phyloP scores from a whole-genome alignment of 441 rosid species.

The Adansonia grandidieri region DNA sequence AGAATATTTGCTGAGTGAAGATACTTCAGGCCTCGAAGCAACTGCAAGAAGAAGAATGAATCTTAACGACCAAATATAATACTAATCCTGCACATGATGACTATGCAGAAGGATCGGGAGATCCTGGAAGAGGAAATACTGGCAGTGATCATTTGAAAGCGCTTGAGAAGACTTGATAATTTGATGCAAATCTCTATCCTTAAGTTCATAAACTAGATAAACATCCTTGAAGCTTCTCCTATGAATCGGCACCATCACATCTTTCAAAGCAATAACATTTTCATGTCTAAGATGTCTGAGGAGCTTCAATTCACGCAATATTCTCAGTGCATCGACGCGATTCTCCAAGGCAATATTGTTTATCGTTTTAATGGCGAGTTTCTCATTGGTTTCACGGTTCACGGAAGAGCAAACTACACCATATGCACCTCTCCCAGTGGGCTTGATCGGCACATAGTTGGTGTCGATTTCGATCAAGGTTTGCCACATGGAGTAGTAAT shows the following conservation, averaged over 20 bases:
- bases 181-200: constrained; percentile 86
- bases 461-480: constrained; percentile 80
- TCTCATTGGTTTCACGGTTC: constrained; percentile 66
- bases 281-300: constrained; percentile 81
- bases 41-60: constrained; percentile 37
- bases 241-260: constrained; percentile 79
- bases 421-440: constrained; percentile 76
- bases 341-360: constrained; percentile 69
- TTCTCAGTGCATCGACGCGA: constrained; percentile 71
- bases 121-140: constrained; percentile 84
- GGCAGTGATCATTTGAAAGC: constrained; percentile 76
- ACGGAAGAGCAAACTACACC: constrained; percentile 82
- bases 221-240: constrained; percentile 75
- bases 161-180: constrained; percentile 82
- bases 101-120: not conserved
- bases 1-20: constrained; percentile 88
- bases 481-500: constrained; percentile 83
- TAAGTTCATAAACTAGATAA: constrained; percentile 82
- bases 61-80: not conserved
- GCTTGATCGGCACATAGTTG: constrained; percentile 81
- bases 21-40: constrained; percentile 82
- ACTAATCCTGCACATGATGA: not conserved
- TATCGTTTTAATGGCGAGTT: constrained; percentile 81
- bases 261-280: constrained; percentile 77
- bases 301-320: constrained; percentile 75